phyloP scores from a whole-genome alignment of 2,329 filamentous ascomycete genomes.

The Penicillium sp. region DNA sequence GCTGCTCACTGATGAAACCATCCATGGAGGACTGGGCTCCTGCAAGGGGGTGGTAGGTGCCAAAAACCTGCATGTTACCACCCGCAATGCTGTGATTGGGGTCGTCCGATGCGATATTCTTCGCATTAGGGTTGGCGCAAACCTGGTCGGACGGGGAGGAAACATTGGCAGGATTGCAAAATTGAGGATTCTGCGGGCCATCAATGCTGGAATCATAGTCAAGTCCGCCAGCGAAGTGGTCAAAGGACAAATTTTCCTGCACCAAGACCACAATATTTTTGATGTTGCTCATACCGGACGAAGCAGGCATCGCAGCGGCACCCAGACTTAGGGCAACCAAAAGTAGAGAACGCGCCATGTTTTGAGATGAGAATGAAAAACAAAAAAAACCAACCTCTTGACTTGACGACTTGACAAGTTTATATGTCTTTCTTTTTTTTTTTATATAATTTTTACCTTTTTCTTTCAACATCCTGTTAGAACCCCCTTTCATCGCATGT shows the following conservation, averaged over 20 bases:
- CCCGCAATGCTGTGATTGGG: constrained; percentile 46
- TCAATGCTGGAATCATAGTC: constrained; percentile 39
- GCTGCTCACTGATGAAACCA: constrained; percentile 46
- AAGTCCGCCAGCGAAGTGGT: constrained; percentile 44
- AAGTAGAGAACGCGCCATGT: constrained; percentile 6
- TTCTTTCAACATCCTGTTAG: neutral
- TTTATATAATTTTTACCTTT: neutral
- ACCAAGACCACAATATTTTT: constrained; percentile 51
- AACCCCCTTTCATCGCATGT: constrained; percentile 1
- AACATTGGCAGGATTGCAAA: constrained; percentile 43
- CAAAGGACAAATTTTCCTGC: constrained; percentile 44
- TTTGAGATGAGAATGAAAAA: neutral
- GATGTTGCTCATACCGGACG: constrained; percentile 35
- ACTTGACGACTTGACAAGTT: neutral
- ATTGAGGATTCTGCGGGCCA: constrained; percentile 30
- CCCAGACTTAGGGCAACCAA: constrained; percentile 9
- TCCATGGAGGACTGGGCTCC: constrained; percentile 34
- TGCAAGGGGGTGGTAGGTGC: constrained; percentile 36
- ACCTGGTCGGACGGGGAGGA: constrained; percentile 28
- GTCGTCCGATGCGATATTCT: constrained; percentile 43
- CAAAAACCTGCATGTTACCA: constrained; percentile 44
- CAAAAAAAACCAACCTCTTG: neutral
- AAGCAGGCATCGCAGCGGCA: constrained; percentile 7
- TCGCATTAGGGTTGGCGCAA: constrained; percentile 39
- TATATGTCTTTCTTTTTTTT: neutral